Percentiles rank a stretch among this genome's conserved stretches.
These are phyloP conservation scores for Diplocarpon mali DNA, from an alignment of 2,329 filamentous ascomycete genomes.

Conservation along the genomic window DNA sequence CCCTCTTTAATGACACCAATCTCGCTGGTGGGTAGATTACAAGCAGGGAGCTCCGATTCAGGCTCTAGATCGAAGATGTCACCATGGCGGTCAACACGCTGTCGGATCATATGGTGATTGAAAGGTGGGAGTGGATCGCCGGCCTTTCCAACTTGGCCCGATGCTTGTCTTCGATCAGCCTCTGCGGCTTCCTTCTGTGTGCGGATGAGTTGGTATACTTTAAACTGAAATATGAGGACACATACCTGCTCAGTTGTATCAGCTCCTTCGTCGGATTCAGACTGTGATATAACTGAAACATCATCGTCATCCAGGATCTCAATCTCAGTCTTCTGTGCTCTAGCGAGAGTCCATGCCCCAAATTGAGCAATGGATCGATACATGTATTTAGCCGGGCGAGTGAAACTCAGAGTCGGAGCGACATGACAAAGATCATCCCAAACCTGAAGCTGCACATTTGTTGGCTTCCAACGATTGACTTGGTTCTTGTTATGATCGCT, in stretches of 20 bases:
- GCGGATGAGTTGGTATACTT: not conserved
- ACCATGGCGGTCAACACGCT: constrained; percentile 72
- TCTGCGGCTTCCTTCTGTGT: constrained; percentile 6
- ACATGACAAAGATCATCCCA: constrained; percentile 96
- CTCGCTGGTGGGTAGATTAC: constrained; percentile 46
- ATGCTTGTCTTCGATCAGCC: constrained; percentile 5
- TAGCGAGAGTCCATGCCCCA: constrained; percentile 78
- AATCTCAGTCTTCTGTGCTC: constrained; percentile 68
- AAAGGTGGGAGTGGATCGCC: constrained; percentile 77
- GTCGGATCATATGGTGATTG: constrained; percentile 80
- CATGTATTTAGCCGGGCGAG: constrained; percentile 92
- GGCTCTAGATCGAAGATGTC: constrained; percentile 57
- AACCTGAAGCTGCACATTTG: constrained; percentile 85
- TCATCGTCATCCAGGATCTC: constrained; percentile 72
- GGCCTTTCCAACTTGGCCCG: constrained; percentile 60
- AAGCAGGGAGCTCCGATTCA: constrained; percentile 54
- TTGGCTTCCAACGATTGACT: constrained; percentile 63
- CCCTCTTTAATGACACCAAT: constrained; percentile 72
- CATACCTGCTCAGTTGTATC: constrained; percentile 21
- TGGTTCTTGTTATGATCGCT: constrained; percentile 39
- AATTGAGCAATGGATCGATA: constrained; percentile 88
- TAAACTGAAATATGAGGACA: no score
- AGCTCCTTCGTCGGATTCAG: constrained; percentile 33
- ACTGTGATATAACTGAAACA: constrained; percentile 61
- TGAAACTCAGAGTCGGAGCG: constrained; percentile 86